A percentile compares a stretch with the other conserved stretches of the same genome.
Conservation (phyloP, 495 filamentous ascomycete species). For the Trichodelitschia bisporula region DNA sequence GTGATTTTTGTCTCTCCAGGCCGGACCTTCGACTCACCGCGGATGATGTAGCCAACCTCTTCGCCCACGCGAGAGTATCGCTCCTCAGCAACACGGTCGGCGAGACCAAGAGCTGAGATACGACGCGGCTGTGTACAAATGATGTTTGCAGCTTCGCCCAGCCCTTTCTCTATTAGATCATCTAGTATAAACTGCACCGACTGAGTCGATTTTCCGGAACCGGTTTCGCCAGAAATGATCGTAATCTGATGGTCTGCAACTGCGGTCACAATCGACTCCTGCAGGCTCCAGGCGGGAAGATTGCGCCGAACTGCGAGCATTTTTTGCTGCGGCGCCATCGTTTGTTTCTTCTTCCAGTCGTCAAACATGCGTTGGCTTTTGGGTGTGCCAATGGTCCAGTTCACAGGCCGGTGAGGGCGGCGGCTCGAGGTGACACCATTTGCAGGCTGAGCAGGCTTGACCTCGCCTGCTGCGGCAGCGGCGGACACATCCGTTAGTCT, state of each 20-base stretch:
- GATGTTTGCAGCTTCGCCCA: constrained; percentile 67
- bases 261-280: constrained; percentile 45
- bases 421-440: constrained; percentile 6
- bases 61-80: constrained; percentile 46
- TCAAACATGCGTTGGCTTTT: constrained; percentile 10
- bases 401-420: constrained; percentile 11
- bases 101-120: constrained; percentile 82
- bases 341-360: constrained; percentile 27
- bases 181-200: constrained; percentile 91
- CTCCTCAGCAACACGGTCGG: constrained; percentile 85
- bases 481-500: constrained; percentile 59
- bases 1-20: constrained; percentile 58
- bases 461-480: constrained; percentile 23
- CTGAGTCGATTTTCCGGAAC: constrained; percentile 91
- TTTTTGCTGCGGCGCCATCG: constrained; percentile 31
- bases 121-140: constrained; percentile 87
- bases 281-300: constrained; percentile 73
- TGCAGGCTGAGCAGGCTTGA: constrained; percentile 1
- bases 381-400: constrained; percentile 16
- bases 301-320: constrained; percentile 44
- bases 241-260: constrained; percentile 60
- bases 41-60: constrained; percentile 85
- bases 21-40: constrained; percentile 59
- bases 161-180: constrained; percentile 52
- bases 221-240: constrained; percentile 92